phyloP scores from a whole-genome alignment of 805 yeast species.

The Groenewaldozyma salmanticensis region DNA sequence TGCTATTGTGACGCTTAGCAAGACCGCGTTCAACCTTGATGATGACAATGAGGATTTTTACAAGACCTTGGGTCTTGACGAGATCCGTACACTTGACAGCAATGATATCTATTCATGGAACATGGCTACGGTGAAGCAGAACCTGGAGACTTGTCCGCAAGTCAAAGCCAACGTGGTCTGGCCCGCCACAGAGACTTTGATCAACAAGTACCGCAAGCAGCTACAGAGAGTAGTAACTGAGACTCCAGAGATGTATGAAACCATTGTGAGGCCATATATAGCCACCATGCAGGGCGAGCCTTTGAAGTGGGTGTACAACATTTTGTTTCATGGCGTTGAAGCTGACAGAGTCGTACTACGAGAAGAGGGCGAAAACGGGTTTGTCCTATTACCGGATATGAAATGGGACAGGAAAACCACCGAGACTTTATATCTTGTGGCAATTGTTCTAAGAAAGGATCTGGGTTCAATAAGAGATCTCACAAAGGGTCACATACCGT shows the following conservation, averaged over 20 bases:
- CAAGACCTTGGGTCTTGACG: slow-evolving; percentile 11
- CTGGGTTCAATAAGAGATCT: slow-evolving; percentile 71
- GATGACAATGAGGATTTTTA: slow-evolving; percentile 5
- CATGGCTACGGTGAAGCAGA: slow-evolving; percentile 39
- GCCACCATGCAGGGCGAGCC: slow-evolving; percentile 66
- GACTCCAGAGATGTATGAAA: slow-evolving; percentile 65
- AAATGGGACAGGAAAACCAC: slow-evolving; percentile 80
- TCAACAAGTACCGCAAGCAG: slow-evolving; percentile 62
- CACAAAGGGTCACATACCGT: slow-evolving; percentile 45
- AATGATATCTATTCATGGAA: slow-evolving; percentile 90
- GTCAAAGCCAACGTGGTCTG: slow-evolving; percentile 69
- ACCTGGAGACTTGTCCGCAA: slow-evolving; percentile 37
- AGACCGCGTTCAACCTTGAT: slow-evolving; percentile 45
- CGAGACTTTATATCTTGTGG: slow-evolving; percentile 66
- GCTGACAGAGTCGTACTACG: slow-evolving; percentile 68
- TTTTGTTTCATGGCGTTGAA: slow-evolving; percentile 72
- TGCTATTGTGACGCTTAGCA: slow-evolving; percentile 69
- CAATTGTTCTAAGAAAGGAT: slow-evolving; percentile 61
- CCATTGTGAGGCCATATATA: slow-evolving; percentile 64
- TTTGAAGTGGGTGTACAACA: slow-evolving; percentile 83
- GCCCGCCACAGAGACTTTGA: slow-evolving; percentile 85
- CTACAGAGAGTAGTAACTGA: slow-evolving; percentile 56
- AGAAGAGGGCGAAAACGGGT: slow-evolving; percentile 47
- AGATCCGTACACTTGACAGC: slow-evolving; percentile 36
- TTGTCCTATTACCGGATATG: slow-evolving; percentile 85